Conservation (phyloP, 2,329 filamentous ascomycete species). For the Calonectria pseudoreteaudii region DNA sequence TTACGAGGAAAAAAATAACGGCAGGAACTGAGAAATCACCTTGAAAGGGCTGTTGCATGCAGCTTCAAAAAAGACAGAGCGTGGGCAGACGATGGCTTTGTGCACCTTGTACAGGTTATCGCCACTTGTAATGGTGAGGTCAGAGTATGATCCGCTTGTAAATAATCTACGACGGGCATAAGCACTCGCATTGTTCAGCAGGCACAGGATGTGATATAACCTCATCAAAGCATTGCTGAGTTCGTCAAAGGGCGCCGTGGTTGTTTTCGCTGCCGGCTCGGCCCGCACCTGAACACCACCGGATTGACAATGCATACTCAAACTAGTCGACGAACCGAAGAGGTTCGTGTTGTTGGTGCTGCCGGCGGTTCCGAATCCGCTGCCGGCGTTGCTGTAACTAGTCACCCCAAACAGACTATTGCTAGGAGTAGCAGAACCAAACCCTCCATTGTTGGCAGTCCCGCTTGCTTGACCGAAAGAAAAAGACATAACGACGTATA, state of each 20-base stretch:
- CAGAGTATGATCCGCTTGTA: slow-evolving; percentile 22
- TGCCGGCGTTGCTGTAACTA: not conserved
- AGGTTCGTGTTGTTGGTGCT: too few species aligned
- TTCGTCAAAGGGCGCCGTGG: slow-evolving; percentile 1
- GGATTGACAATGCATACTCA: not conserved
- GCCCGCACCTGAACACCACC: not conserved
- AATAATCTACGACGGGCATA: not conserved
- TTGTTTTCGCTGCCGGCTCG: not conserved
- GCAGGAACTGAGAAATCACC: not conserved
- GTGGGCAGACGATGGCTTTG: slow-evolving; percentile 22
- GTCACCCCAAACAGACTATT: not conserved
- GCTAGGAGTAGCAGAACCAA: not conserved
- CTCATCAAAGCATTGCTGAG: slow-evolving; percentile 1
- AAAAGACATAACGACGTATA: not conserved
- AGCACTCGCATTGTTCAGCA: not conserved
- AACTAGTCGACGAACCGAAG: not conserved
- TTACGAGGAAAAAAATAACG: too few species aligned
- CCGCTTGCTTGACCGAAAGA: not conserved
- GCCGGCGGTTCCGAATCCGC: not conserved
- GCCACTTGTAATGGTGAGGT: slow-evolving; percentile 13
- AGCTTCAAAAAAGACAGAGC: slow-evolving; percentile 14
- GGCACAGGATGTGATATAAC: not conserved
- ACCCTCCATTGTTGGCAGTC: not conserved
- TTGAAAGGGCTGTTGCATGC: not conserved
- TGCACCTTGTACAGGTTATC: slow-evolving; percentile 14